phyloP scores from a whole-genome alignment of 345 rosid genomes.

The Eucalyptus sideroxylon region DNA sequence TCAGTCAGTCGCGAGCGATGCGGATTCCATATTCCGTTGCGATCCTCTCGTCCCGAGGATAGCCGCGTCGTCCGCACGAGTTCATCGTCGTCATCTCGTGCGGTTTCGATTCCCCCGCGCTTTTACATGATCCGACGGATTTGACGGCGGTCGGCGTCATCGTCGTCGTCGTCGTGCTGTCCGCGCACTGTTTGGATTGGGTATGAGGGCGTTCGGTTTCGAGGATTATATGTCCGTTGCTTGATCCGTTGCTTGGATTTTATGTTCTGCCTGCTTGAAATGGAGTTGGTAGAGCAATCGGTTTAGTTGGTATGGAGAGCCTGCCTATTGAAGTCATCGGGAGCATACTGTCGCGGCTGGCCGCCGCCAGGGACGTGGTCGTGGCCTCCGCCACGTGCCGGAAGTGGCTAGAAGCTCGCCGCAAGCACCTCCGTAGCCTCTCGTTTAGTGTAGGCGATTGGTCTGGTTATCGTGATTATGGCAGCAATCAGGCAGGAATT shows the following conservation, averaged over 20 bases:
- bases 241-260: not conserved
- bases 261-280: not conserved
- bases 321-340: constrained; percentile 83
- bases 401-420: constrained; percentile 70
- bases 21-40: not conserved
- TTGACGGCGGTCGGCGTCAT: not conserved
- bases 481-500: constrained; percentile 38
- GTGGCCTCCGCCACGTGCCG: constrained; percentile 70
- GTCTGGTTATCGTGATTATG: constrained; percentile 39
- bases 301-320: constrained; percentile 31
- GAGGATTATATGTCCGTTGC: not conserved
- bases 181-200: not conserved
- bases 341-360: constrained; percentile 56
- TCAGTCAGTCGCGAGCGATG: not conserved
- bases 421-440: constrained; percentile 50
- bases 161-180: not conserved
- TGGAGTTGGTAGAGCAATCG: not conserved
- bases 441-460: constrained; percentile 59
- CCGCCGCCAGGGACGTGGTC: constrained; percentile 65
- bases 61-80: not conserved
- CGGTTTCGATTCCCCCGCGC: not conserved
- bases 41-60: not conserved
- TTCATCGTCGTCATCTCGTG: not conserved
- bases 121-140: not conserved
- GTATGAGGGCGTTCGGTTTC: not conserved